Evolutionary conservation across 1,284 basidiomycete genomes (phyloP), one percentile per base, ranked within the genome.

Genomic region (Ganoderma meredithae): DNA sequence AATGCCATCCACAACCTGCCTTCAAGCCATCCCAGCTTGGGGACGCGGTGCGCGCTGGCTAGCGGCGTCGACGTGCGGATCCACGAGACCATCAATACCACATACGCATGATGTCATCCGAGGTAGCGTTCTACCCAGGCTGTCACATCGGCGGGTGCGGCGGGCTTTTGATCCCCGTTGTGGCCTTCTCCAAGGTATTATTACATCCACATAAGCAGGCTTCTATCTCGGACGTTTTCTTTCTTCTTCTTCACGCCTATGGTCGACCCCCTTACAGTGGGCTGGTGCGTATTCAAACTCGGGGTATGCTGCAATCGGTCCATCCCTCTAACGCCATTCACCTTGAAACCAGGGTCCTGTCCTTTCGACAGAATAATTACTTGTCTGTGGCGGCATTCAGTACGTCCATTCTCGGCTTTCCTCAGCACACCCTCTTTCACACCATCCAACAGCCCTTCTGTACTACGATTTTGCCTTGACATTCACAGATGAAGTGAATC

Each of bases 381-480:
- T 36, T 58, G 27, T 58, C 55, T 10, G 17, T 19, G n/a, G 55
- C 36, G 19, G 55, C 55, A 15, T n/a, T 58, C 33, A 27, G 55
- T 58, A 33, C 33, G 55, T 58, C 55, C 22, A n/a, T 2, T n/a
- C 55, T 17, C 9, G 17, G 17, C 17, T 6, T 31, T 2, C 33
- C 8, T 19, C 33, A 7, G 3, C 8, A 25, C 52, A 13, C 3
- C 27, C 55, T 19, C 36, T 19, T 39, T 39, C 19, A 58, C 39
- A n/a, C 55, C 33, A 5, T 58, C n/a, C 10, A 10, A 31, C 55
- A 75, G 74, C 71, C 7, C 55, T 72, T 15, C 62, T 75, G 17
- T 75, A 71, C 59, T 75, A 72, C 33, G 74, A 75, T 64, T 75
- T 71, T 58, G 36, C 64, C n/a, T 64, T 73, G 44, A 73, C 70